Evolutionary conservation across 306 rosid genomes (phyloP), one percentile per base, ranked within the genome.

Genomic region (Vicia sativa): DNA sequence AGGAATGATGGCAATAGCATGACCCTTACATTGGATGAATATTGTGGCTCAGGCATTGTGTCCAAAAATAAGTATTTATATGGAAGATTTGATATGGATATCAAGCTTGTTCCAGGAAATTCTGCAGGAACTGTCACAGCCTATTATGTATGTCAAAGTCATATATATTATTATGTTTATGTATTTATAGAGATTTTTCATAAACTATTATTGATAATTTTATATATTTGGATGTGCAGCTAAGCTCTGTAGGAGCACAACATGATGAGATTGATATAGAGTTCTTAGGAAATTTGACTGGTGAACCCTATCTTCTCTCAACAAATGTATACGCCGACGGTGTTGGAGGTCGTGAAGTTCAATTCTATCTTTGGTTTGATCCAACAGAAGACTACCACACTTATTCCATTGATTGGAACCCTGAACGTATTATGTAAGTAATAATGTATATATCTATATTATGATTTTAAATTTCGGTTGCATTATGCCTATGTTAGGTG

Each of bases 61-160:
- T 58, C 85, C 9, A 81, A 77, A 48, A 37, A 72, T 52, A 80
- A 81, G 48, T 81, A 25, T 45, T 69, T 81, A 61, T 81, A 65
- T 60, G 85, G 85, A 65, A 29, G 85, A 74, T 81, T 81, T 12
- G 80, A 77, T 15, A 77, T 81, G 85, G 19, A 74, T 69, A 64
- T 77, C 65, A 81, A 74, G 53, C 85, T 81, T 16, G 77, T 81
- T 0, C 55, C 82, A 1, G 85, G 82, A 7, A 81, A 81, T 43
- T 77, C 82, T 28, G 85, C 85, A n/a, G 85, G 85, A 43, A 77
- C 85, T 0, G 85, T 81, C 58, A 81, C 85, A 2, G 85, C 85
- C 3, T 81, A 34, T 74, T 81, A 81, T 44, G 85, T 81, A 81
- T 14, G 85, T 34, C 0, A 34, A 34, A 34, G 7, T 34, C 38